Conservation (phyloP, 164 flowering plant genomes). For the Aristolochia californica region DNA sequence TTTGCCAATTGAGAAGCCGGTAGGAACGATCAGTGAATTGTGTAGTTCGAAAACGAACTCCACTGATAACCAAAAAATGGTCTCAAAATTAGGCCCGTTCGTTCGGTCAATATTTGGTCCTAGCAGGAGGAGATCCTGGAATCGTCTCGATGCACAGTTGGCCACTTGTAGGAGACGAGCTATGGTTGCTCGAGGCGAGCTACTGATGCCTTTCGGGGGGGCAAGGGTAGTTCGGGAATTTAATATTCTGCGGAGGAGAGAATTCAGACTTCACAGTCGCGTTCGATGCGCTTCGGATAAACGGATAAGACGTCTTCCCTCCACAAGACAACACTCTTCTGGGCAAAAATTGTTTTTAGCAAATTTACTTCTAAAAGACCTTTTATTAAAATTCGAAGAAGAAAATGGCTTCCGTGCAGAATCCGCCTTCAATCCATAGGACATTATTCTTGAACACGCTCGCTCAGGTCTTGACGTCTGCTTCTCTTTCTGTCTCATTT, state of each 20-base stretch:
- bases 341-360: not conserved
- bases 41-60: too few species aligned
- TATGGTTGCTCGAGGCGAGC: too few species aligned
- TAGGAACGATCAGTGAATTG: too few species aligned
- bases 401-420: slow-evolving; percentile 43
- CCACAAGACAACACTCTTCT: not conserved
- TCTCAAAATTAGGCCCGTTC: too few species aligned
- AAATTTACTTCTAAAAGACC: not conserved
- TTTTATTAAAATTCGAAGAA: not conserved
- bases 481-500: slow-evolving; percentile 1
- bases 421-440: slow-evolving; percentile 29
- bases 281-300: not conserved
- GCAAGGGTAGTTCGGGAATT: slow-evolving; percentile 3
- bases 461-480: slow-evolving; percentile 24
- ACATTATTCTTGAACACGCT: slow-evolving; percentile 24
- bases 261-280: not conserved
- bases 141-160: too few species aligned
- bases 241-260: too few species aligned
- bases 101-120: too few species aligned
- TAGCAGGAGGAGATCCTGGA: too few species aligned
- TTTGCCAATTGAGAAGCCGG: too few species aligned
- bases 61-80: too few species aligned
- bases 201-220: not conserved
- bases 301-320: slow-evolving; percentile 2
- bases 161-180: too few species aligned